phyloP scores from a whole-genome alignment of 306 rosid species.

The Acacia confusa region DNA sequence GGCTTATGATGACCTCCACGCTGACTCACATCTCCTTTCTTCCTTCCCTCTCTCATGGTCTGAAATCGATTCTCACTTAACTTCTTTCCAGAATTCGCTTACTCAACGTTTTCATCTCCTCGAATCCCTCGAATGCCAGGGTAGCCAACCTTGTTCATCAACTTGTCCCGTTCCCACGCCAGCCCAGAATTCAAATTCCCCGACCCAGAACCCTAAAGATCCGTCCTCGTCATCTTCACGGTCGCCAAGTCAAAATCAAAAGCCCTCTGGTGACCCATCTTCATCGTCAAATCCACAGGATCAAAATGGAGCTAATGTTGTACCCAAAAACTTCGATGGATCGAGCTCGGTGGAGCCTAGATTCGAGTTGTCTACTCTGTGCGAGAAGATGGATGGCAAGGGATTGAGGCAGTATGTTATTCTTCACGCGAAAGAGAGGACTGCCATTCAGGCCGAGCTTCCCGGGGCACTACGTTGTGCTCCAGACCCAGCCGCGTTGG shows the following conservation, averaged over 20 bases:
- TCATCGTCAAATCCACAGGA: slow-evolving; percentile 19
- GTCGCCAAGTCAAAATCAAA: background rate
- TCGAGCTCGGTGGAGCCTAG: slow-evolving; percentile 29
- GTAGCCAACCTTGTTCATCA: slow-evolving; percentile 4
- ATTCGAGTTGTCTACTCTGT: slow-evolving; percentile 44
- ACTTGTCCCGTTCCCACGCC: background rate
- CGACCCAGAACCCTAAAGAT: slow-evolving; percentile 16
- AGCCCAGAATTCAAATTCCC: background rate
- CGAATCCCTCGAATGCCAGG: slow-evolving; percentile 53
- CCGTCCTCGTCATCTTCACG: slow-evolving; percentile 32
- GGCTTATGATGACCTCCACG: slow-evolving; percentile 69
- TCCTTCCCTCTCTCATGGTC: slow-evolving; percentile 64
- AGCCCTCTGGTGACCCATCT: slow-evolving; percentile 28
- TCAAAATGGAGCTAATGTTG: background rate
- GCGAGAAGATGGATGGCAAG: slow-evolving; percentile 59
- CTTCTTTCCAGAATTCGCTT: slow-evolving; percentile 57
- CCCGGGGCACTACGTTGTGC: slow-evolving; percentile 48
- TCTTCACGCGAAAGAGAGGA: slow-evolving; percentile 40
- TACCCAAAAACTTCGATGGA: background rate
- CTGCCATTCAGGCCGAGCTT: slow-evolving; percentile 42
- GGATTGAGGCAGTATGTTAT: slow-evolving; percentile 59
- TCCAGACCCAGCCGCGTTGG: slow-evolving; percentile 54
- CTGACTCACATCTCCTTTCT: slow-evolving; percentile 51
- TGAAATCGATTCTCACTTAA: slow-evolving; percentile 65
- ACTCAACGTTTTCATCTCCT: slow-evolving; percentile 51